Base-by-base conservation (phyloP, 805 yeast species). In the Scheffersomyces spartinae region DNA sequence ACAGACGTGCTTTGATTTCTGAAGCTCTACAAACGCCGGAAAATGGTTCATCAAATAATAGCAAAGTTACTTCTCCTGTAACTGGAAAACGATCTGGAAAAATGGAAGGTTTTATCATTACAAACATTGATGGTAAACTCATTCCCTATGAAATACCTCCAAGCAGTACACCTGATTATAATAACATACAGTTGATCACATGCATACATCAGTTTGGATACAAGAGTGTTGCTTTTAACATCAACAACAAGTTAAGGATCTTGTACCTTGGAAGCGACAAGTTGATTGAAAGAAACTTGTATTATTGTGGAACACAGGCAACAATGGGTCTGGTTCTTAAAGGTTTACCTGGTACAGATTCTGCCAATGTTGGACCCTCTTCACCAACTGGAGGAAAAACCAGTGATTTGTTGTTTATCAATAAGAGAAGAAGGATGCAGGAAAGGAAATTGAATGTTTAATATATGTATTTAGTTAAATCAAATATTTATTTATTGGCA, bases 21-120 rank as follows among this genome's bases (percentile, higher is more conserved):
- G 9, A 6, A 23, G 9, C 7, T 9, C n/a, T 3, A 20, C 6
- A 16, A 13, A 20, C 14, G 29, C 33, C 6, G 21, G 15, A 4
- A 33, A 28, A 17, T 26, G 29, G 4, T 28, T 44, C 3, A 27
- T 25, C 18, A 9, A 26, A 12, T 20, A 30, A 15, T 20, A 32
- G 17, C 26, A 28, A 11, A 32, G 39, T 12, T 52, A 52, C 24
- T 61, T 60, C 28, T 43, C 65, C 7, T 81, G 93, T n/a, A n/a
- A n/a, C n/a, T n/a, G n/a, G n/a, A n/a, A n/a, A n/a, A n/a, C n/a
- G n/a, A n/a, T n/a, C n/a, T n/a, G n/a, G n/a, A n/a, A n/a, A n/a
- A n/a, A n/a, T n/a, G 91, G 86, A 82, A 46, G 93, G 91, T 1
- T 83, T 83, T 67, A 74, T 84, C 2, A 68, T 83, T 6, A 47